Percentiles rank a stretch among this genome's conserved stretches.
Evolutionary conservation across 1,139 yeast species (phyloP).

Genomic region (Debaryomyces sp.): DNA sequence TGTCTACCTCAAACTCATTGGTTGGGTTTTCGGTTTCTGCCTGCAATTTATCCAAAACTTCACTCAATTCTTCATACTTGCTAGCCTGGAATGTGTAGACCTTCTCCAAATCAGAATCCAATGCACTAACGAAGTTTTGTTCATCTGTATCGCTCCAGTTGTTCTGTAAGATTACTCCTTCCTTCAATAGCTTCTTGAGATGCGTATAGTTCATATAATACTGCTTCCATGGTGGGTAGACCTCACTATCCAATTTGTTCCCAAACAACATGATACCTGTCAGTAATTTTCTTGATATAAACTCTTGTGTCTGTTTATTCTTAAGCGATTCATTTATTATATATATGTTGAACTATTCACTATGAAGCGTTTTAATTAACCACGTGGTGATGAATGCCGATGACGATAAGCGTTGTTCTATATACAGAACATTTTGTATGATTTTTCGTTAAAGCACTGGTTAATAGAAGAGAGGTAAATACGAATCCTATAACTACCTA

Average conservation of each 20-base stretch:
- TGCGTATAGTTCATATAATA: constrained; percentile 79
- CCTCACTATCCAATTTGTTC: constrained; percentile 76
- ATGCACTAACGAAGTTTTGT: constrained; percentile 73
- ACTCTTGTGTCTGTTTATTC: neutral
- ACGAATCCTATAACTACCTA: neutral
- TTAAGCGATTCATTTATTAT: neutral
- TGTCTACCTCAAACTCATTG: constrained; percentile 52
- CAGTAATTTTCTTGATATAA: constrained; percentile 10
- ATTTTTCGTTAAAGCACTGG: neutral
- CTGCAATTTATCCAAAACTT: constrained; percentile 66
- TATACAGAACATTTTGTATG: neutral
- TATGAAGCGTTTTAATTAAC: neutral
- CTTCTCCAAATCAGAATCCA: constrained; percentile 86
- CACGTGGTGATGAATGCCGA: neutral
- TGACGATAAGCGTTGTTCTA: neutral
- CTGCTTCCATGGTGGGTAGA: constrained; percentile 86
- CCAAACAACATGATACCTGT: constrained; percentile 76
- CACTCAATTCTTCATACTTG: constrained; percentile 71
- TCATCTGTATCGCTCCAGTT: constrained; percentile 85
- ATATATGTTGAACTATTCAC: neutral
- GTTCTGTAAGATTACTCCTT: constrained; percentile 59
- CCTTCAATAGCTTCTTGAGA: constrained; percentile 81
- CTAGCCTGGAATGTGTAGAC: constrained; percentile 85
- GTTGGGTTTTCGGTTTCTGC: constrained; percentile 32
- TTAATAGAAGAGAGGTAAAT: neutral